phyloP scores from a whole-genome alignment of 352 stramenopile species.

The Pythium phragmiticola region DNA sequence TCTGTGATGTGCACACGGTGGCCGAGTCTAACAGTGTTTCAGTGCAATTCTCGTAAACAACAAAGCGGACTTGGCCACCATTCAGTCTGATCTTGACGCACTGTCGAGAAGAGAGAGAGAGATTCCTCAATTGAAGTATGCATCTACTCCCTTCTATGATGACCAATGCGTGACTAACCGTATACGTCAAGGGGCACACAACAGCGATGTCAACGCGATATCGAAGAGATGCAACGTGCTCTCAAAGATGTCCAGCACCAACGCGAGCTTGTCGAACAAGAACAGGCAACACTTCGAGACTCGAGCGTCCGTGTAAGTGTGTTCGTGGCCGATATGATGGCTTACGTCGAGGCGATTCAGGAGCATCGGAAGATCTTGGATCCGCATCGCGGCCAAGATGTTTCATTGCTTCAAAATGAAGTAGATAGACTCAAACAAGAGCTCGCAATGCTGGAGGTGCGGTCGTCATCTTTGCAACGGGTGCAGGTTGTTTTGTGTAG shows the following conservation, averaged over 20 bases:
- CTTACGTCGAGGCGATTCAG: neutral
- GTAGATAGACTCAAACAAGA: neutral
- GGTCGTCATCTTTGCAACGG: neutral
- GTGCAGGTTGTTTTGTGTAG: neutral
- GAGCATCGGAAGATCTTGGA: conserved; percentile 1
- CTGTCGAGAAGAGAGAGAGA: neutral
- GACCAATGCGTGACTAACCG: neutral
- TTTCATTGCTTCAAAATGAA: neutral
- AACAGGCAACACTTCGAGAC: conserved; percentile 8
- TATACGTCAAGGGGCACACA: neutral
- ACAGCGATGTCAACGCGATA: neutral
- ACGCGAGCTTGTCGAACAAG: neutral
- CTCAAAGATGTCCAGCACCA: neutral
- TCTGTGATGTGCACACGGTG: neutral
- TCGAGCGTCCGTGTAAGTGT: conserved; percentile 3
- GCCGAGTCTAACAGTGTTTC: neutral
- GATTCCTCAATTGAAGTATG: neutral
- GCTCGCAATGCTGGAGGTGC: neutral
- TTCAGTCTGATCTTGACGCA: conserved; percentile 3
- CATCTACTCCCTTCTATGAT: neutral
- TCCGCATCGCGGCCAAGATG: neutral
- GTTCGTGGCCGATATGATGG: conserved; percentile 8
- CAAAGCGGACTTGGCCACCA: neutral
- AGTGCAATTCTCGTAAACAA: neutral
- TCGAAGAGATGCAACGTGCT: neutral